A percentile compares a stretch with the other conserved stretches of the same genome.
These are phyloP conservation scores for Exobasidium rhododendri DNA, from an alignment of 1,284 basidiomycete genomes.

Conservation along the genomic window DNA sequence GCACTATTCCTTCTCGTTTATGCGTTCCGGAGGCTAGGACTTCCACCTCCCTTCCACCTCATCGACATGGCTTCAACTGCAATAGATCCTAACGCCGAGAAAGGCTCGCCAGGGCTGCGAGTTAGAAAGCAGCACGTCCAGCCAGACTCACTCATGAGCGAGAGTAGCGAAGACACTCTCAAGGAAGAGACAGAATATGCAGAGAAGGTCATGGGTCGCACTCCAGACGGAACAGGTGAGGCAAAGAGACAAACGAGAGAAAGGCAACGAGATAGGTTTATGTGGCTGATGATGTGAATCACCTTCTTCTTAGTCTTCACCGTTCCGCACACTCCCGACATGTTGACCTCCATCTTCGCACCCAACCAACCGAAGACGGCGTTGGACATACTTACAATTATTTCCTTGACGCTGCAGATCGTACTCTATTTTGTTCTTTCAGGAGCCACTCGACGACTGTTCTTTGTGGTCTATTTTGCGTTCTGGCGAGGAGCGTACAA, in stretches of 20 bases:
- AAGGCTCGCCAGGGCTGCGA: not conserved
- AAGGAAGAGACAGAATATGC: conserved; percentile 1
- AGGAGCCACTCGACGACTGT: conserved; percentile 58
- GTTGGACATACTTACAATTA: conserved; percentile 80
- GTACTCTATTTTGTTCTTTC: conserved; percentile 66
- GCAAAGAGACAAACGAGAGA: not conserved
- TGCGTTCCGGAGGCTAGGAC: too few species aligned
- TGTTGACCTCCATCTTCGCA: conserved; percentile 83
- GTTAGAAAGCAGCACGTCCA: not conserved
- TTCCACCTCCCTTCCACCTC: not conserved
- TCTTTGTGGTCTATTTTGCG: conserved; percentile 82
- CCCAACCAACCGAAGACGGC: conserved; percentile 86
- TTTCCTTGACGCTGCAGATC: conserved; percentile 73
- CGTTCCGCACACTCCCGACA: conserved; percentile 92
- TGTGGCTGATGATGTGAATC: not conserved
- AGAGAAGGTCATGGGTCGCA: conserved; percentile 15
- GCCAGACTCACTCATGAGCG: not conserved
- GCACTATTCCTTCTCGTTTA: too few species aligned
- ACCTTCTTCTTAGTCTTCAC: conserved; percentile 66
- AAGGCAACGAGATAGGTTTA: not conserved
- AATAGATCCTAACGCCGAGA: not conserved
- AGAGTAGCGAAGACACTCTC: not conserved
- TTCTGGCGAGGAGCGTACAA: conserved; percentile 94
- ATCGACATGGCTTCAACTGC: not conserved
- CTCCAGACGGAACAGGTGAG: conserved; percentile 19